These are phyloP conservation scores for Floccularia luteovirens DNA, from an alignment of 768 basidiomycete genomes.

Conservation along the genomic window DNA sequence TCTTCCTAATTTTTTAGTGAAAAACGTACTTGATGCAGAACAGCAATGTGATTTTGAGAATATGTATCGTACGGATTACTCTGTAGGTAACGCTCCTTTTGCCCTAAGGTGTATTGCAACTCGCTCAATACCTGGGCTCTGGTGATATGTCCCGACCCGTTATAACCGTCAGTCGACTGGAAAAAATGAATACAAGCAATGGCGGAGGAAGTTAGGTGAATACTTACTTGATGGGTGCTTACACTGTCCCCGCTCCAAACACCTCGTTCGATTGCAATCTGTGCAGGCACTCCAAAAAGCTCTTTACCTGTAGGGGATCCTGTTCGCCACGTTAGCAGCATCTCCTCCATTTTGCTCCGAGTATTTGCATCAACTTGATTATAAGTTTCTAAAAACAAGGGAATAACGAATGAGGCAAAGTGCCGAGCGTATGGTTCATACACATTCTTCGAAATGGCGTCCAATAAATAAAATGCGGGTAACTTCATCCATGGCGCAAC, in stretches of 20 bases:
- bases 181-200: slow-evolving; percentile 1
- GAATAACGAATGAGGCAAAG: slow-evolving; percentile 76
- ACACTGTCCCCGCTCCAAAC: slow-evolving; percentile 68
- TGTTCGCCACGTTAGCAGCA: slow-evolving; percentile 91
- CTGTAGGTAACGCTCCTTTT: slow-evolving; percentile 71
- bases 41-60: slow-evolving; percentile 64
- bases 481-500: slow-evolving; percentile 87
- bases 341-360: slow-evolving; percentile 95
- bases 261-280: slow-evolving; percentile 77
- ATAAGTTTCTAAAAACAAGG: slow-evolving; percentile 85
- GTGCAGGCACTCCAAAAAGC: slow-evolving; percentile 77
- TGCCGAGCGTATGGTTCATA: slow-evolving; percentile 86
- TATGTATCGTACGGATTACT: slow-evolving; percentile 64
- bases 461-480: slow-evolving; percentile 90
- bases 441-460: slow-evolving; percentile 96
- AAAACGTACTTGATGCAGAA: slow-evolving; percentile 70
- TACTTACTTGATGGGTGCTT: slow-evolving; percentile 29
- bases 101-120: slow-evolving; percentile 72
- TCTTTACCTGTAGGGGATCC: slow-evolving; percentile 76
- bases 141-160: slow-evolving; percentile 43
- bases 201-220: background rate
- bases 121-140: slow-evolving; percentile 79
- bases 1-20: slow-evolving; percentile 5
- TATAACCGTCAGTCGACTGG: slow-evolving; percentile 22
- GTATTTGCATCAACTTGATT: slow-evolving; percentile 77